Evolutionary conservation across 768 basidiomycete genomes (phyloP).

Genomic region (Lepiota brunneoincarnata): DNA sequence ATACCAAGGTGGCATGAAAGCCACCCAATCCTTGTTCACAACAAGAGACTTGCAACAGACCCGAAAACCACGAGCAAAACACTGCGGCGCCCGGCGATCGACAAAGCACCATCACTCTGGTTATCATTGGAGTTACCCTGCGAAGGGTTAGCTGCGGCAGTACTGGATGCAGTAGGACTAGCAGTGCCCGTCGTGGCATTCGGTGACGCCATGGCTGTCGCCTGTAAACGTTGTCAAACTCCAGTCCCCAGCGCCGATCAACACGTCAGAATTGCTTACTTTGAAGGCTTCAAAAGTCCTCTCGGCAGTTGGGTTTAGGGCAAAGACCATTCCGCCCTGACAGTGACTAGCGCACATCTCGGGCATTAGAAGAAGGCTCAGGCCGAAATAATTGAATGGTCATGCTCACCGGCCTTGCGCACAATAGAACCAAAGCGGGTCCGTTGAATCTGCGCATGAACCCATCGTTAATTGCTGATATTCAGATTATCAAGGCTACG

Average conservation of each 20-base stretch:
- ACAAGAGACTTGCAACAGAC: neutral
- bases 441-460: conserved; percentile 18
- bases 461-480: neutral
- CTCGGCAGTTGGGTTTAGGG: conserved; percentile 45
- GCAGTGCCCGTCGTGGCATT: no score
- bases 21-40: neutral
- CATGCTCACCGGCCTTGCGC: conserved; percentile 30
- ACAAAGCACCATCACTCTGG: no score
- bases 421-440: conserved; percentile 58
- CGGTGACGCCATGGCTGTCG: neutral
- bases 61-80: neutral
- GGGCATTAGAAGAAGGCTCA: neutral
- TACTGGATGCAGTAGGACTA: no score
- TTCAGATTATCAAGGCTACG: neutral
- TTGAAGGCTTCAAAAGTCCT: conserved; percentile 42
- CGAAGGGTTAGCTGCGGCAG: no score
- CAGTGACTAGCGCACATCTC: conserved; percentile 35
- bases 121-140: no score
- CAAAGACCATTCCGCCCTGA: conserved; percentile 50
- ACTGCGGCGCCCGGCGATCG: neutral
- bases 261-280: conserved; percentile 11
- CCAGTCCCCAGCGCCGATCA: neutral
- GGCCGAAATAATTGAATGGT: conserved; percentile 1
- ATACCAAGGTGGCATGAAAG: no score
- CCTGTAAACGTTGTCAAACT: neutral